These are phyloP conservation scores for Teunomyces atbi DNA, from an alignment of 805 yeast genomes.

Conservation along the genomic window DNA sequence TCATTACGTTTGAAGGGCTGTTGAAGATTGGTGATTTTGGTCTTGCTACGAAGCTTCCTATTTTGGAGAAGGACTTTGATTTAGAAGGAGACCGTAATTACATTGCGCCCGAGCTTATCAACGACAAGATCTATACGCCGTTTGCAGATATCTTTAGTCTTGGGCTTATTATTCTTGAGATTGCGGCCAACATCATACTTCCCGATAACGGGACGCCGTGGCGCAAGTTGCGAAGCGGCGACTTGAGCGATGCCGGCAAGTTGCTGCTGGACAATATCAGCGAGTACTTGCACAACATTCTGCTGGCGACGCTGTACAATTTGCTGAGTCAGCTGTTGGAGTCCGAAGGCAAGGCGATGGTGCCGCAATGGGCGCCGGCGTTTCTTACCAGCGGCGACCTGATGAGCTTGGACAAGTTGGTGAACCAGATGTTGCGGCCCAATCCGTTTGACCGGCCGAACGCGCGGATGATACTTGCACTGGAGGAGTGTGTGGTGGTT, in stretches of 20 bases:
- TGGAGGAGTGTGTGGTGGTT: constrained; percentile 73
- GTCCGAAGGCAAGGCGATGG: constrained; percentile 22
- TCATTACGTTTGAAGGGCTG: constrained; percentile 91
- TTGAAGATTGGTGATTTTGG: constrained; percentile 97
- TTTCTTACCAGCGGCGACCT: constrained; percentile 62
- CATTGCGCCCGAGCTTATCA: constrained; percentile 93
- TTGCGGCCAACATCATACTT: constrained; percentile 90
- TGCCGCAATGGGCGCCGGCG: constrained; percentile 87
- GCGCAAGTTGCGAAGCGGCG: constrained; percentile 95
- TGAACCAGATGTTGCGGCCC: constrained; percentile 87
- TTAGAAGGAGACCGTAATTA: constrained; percentile 97
- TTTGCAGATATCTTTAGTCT: constrained; percentile 95
- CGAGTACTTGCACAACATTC: constrained; percentile 38
- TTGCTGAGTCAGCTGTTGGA: constrained; percentile 10
- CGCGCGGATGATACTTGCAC: constrained; percentile 64
- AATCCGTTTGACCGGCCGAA: constrained; percentile 79
- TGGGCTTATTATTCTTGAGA: constrained; percentile 89
- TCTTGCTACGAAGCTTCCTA: constrained; percentile 81
- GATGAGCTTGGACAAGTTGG: constrained; percentile 69
- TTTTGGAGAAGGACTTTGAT: constrained; percentile 64
- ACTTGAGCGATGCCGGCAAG: constrained; percentile 90
- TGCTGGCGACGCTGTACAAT: constrained; percentile 27
- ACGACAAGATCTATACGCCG: constrained; percentile 76
- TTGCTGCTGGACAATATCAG: constrained; percentile 53
- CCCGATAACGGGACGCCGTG: constrained; percentile 97